Evolutionary conservation across 2,329 filamentous ascomycete genomes (phyloP), one percentile per base, ranked within the genome.

Genomic region (Phaeophleospora eucalypticola): DNA sequence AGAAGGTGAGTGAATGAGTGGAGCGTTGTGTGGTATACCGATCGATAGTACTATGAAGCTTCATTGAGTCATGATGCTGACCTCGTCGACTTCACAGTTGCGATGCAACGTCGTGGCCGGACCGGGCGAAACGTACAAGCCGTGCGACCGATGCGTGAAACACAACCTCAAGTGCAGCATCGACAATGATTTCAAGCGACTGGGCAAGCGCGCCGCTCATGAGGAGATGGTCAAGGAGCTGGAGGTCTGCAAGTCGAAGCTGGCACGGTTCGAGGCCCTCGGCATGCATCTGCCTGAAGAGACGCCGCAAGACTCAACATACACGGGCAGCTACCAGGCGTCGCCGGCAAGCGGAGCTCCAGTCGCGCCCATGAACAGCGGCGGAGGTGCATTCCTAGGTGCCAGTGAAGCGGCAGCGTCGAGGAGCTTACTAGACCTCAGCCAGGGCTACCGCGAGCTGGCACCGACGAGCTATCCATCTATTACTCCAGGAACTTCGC

Each of bases 181-280:
- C 67, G 86, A 91, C 67, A 87, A 85, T 61, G 89, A 89, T 68
- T 91, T 91, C 71, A 90, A 89, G 76, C 83, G 87, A 58, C 76
- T 90, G 15, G 85, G 87, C 53, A 93, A 93, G 73, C 80, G 87
- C 35, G 86, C 82, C 54, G 86, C 87, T 65, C 86, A 91, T 68
- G 86, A 86, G 60, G 87, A 90, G 69, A 90, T 90, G 86, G 86
- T 89, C 65, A 86, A 83, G 69, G 85, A 90, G 67, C 87, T 90
- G 61, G 84, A 87, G 48, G 57, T 65, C 36, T 61, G 71, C 54
- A 67, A 80, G 75, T 52, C 56, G 41, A 58, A 58, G 51, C 51
- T 65, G 4, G 60, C 60, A 3, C 49, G 59, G 34, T 63, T 56
- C 41, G 61, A 64, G 43, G 56, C 58, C 7, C 37, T 65, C 51